Evolutionary conservation across 257 asterid species (phyloP).

Genomic region (Henckelia pumila): DNA sequence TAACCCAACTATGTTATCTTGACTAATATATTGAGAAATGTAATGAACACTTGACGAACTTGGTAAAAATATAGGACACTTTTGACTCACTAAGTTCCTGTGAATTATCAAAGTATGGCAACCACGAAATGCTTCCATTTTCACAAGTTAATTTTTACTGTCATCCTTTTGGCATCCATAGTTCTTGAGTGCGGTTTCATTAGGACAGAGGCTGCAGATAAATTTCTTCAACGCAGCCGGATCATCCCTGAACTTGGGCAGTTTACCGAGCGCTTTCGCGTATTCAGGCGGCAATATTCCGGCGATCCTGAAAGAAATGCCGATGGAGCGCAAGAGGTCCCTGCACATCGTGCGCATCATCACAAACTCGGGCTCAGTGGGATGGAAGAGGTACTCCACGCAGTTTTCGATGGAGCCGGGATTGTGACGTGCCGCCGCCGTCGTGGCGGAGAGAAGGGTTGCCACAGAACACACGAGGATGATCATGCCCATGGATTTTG

Average conservation of each 20-base stretch:
- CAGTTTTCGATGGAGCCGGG: neutral
- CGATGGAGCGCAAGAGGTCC: neutral
- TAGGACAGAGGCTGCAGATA: neutral
- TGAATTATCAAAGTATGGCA: neutral
- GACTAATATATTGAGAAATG: too few relatives aligned
- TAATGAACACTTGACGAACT: neutral
- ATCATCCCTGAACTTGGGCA: constrained; percentile 1
- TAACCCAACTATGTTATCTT: too few relatives aligned
- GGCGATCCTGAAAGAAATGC: neutral
- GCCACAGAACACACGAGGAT: neutral
- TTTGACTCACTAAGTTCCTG: neutral
- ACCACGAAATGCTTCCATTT: neutral
- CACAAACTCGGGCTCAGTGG: neutral
- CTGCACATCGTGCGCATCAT: neutral
- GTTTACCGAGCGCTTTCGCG: neutral
- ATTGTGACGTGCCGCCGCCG: neutral
- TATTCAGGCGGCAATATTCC: neutral
- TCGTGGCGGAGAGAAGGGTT: neutral
- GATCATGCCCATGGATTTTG: neutral
- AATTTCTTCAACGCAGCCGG: neutral
- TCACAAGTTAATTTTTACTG: neutral
- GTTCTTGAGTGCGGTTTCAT: neutral
- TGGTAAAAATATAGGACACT: too few relatives aligned
- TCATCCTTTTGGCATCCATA: neutral
- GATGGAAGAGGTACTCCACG: neutral